These are phyloP conservation scores for Lyophyllum atratum DNA, from an alignment of 768 basidiomycete species.

Conservation along the genomic window DNA sequence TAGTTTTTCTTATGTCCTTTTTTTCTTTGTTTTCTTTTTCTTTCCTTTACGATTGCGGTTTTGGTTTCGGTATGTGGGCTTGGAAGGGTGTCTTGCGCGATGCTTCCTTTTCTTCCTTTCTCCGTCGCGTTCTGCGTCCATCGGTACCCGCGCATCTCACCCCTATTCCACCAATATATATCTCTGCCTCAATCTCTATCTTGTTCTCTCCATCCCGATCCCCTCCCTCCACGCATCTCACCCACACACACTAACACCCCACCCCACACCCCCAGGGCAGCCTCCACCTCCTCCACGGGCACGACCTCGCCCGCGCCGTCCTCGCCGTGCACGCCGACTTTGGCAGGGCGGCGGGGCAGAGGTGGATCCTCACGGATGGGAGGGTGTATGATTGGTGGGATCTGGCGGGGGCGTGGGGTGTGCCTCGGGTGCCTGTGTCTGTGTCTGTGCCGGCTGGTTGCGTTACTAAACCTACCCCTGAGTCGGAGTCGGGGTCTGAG, in stretches of 20 bases:
- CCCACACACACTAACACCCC: no score
- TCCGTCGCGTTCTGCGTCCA: no score
- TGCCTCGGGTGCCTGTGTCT: neutral
- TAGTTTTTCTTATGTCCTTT: neutral
- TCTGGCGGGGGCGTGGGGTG: slow-evolving; percentile 57
- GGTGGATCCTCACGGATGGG: slow-evolving; percentile 58
- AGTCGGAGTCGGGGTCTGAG: neutral
- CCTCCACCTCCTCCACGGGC: slow-evolving; percentile 62
- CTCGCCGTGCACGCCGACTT: slow-evolving; percentile 55
- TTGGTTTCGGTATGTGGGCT: no score
- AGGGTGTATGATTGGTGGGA: slow-evolving; percentile 74
- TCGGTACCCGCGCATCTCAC: no score
- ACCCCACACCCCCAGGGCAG: no score
- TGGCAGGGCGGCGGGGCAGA: slow-evolving; percentile 45
- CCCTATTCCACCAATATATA: neutral
- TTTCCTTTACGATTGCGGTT: no score
- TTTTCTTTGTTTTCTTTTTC: no score
- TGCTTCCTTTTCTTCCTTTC: no score
- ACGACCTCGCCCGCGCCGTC: slow-evolving; percentile 60
- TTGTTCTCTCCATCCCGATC: no score
- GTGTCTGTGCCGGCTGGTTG: neutral
- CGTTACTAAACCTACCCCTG: neutral
- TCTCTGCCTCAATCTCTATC: neutral
- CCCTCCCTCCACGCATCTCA: no score
- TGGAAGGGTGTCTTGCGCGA: neutral